Evolutionary conservation across 257 asterid genomes (phyloP).

Genomic region (Salvia hispanica): DNA sequence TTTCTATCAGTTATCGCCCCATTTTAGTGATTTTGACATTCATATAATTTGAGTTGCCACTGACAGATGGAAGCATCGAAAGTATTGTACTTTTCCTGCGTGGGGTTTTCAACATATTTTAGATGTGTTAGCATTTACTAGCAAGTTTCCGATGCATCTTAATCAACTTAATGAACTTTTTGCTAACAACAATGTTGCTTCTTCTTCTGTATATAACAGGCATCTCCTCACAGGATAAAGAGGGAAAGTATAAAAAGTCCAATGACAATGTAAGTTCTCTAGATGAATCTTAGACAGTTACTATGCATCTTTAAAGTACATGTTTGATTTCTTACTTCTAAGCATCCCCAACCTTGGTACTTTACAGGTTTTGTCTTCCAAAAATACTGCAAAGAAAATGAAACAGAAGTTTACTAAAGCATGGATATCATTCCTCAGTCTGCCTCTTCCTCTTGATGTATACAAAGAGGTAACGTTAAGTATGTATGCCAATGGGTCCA

Average conservation of each 20-base stretch:
- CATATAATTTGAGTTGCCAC: slow-evolving; percentile 14
- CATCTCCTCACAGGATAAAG: background rate
- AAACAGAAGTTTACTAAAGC: slow-evolving; percentile 83
- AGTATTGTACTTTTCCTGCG: slow-evolving; percentile 4
- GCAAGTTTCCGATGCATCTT: slow-evolving; percentile 11
- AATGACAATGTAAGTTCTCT: slow-evolving; percentile 43
- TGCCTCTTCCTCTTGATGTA: slow-evolving; percentile 82
- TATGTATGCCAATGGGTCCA: slow-evolving; percentile 1
- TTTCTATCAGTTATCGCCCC: background rate
- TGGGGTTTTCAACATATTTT: slow-evolving; percentile 12
- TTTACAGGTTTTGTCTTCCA: slow-evolving; percentile 60
- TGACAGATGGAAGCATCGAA: background rate
- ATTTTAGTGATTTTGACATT: slow-evolving; percentile 6
- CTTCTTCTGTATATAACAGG: slow-evolving; percentile 44
- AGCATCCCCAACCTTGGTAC: slow-evolving; percentile 18
- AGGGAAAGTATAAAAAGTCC: slow-evolving; percentile 22
- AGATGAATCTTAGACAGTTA: slow-evolving; percentile 11
- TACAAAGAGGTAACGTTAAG: slow-evolving; percentile 75
- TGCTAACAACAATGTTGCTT: slow-evolving; percentile 21
- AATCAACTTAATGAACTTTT: slow-evolving; percentile 6
- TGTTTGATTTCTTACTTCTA: slow-evolving; percentile 23
- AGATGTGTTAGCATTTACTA: background rate
- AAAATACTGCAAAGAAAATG: slow-evolving; percentile 64
- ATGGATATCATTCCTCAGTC: slow-evolving; percentile 84
- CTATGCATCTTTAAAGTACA: background rate